phyloP scores from a whole-genome alignment of 257 asterid genomes.

The Prunella vulgaris region DNA sequence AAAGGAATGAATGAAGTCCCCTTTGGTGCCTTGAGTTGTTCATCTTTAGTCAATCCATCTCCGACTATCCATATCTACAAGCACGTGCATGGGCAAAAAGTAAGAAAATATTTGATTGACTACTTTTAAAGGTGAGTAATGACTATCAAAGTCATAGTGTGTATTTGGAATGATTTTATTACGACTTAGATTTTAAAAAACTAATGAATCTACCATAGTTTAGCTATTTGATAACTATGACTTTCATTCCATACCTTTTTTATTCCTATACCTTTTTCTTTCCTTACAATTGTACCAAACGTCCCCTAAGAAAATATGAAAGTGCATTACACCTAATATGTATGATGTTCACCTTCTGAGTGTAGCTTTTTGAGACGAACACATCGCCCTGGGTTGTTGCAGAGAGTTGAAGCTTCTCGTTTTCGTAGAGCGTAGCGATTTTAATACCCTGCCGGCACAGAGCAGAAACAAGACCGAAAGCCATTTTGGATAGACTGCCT shows the following conservation, averaged over 20 bases:
- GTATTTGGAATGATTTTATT: no score
- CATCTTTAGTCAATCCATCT: slow-evolving; percentile 50
- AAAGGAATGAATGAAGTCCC: slow-evolving; percentile 60
- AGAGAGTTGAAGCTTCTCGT: slow-evolving; percentile 41
- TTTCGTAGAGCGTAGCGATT: slow-evolving; percentile 40
- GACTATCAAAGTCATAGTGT: no score
- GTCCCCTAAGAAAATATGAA: no score
- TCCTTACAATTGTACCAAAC: no score
- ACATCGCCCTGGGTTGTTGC: slow-evolving; percentile 20
- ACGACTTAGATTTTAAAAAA: no score
- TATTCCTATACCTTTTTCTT: no score
- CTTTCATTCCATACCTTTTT: no score
- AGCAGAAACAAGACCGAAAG: slow-evolving; percentile 45
- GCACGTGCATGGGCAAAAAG: background rate
- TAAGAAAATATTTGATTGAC: no score
- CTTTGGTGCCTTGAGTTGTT: slow-evolving; percentile 55
- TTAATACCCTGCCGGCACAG: slow-evolving; percentile 52
- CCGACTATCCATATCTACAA: slow-evolving; percentile 74
- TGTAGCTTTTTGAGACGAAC: slow-evolving; percentile 23
- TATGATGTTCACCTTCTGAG: slow-evolving; percentile 34
- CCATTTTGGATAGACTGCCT: slow-evolving; percentile 53
- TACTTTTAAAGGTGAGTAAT: no score
- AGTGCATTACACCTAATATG: background rate
- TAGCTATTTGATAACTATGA: no score
- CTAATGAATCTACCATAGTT: no score